Conservation (phyloP, 441 rosid genomes). For the Erysimum cheiri region DNA sequence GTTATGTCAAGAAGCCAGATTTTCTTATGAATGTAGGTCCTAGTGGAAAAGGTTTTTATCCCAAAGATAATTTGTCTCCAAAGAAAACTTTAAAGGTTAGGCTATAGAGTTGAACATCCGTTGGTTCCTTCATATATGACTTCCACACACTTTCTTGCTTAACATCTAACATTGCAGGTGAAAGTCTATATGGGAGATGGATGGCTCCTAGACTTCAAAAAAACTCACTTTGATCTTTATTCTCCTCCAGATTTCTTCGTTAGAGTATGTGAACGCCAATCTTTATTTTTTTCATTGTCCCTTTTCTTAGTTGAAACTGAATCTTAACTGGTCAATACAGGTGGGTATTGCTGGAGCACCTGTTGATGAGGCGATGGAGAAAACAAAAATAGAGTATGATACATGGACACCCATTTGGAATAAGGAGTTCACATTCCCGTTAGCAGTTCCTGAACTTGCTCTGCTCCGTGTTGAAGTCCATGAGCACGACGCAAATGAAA, state of each 20-base stretch:
- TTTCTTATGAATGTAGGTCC: slow-evolving; percentile 49
- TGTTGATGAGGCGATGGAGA: slow-evolving; percentile 47
- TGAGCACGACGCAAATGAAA: slow-evolving; percentile 51
- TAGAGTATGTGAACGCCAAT: slow-evolving; percentile 41
- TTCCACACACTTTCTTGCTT: slow-evolving; percentile 12
- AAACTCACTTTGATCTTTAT: slow-evolving; percentile 53
- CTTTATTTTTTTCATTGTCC: slow-evolving; percentile 5
- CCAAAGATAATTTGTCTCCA: slow-evolving; percentile 40
- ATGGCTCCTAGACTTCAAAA: slow-evolving; percentile 57
- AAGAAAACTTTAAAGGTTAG: slow-evolving; percentile 59
- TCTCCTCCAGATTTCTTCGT: slow-evolving; percentile 60
- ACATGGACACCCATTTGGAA: slow-evolving; percentile 61
- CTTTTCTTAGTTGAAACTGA: background rate
- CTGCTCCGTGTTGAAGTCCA: slow-evolving; percentile 56
- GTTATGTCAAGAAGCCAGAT: slow-evolving; percentile 62
- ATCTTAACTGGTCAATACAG: slow-evolving; percentile 33
- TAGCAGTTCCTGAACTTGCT: slow-evolving; percentile 60
- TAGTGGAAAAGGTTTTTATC: slow-evolving; percentile 53
- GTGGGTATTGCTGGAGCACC: slow-evolving; percentile 60
- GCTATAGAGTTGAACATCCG: background rate
- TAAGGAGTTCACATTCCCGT: slow-evolving; percentile 51
- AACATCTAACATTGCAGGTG: slow-evolving; percentile 47
- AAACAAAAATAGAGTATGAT: slow-evolving; percentile 47
- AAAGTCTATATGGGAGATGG: slow-evolving; percentile 63
- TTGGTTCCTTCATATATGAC: background rate